Percentiles rank a stretch among this genome's conserved stretches.
Conservation (phyloP, 2,329 filamentous ascomycete genomes). For the Ceratocystis destructans region DNA sequence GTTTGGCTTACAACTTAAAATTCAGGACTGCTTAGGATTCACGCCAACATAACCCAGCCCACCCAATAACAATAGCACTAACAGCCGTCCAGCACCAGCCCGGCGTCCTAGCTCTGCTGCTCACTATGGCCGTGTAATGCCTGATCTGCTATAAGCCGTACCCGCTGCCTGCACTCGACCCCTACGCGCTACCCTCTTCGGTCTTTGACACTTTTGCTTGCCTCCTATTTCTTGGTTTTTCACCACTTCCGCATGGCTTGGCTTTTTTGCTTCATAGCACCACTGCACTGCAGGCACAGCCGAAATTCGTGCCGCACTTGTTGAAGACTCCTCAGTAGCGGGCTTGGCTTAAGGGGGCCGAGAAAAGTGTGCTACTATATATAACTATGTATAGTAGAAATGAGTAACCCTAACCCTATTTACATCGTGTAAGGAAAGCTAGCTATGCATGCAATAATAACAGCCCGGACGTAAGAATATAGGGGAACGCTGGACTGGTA, state of each 20-base stretch:
- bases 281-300: background rate
- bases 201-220: background rate
- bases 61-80: background rate
- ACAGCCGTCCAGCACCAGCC: background rate
- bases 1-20: conserved; percentile 3
- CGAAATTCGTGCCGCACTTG: background rate
- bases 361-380: too few species aligned
- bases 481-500: too few species aligned
- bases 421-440: too few species aligned
- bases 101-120: too few species aligned
- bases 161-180: too few species aligned
- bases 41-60: background rate
- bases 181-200: too few species aligned
- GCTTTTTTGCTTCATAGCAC: background rate
- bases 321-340: background rate
- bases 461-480: too few species aligned
- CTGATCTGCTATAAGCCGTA: too few species aligned
- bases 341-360: background rate
- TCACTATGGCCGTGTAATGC: too few species aligned
- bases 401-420: too few species aligned
- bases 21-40: background rate
- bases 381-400: too few species aligned
- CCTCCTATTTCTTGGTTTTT: background rate
- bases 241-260: background rate
- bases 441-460: too few species aligned